These are phyloP conservation scores for Saccharomyces pastorianus DNA, from an alignment of 1,139 yeast species.

Conservation along the genomic window DNA sequence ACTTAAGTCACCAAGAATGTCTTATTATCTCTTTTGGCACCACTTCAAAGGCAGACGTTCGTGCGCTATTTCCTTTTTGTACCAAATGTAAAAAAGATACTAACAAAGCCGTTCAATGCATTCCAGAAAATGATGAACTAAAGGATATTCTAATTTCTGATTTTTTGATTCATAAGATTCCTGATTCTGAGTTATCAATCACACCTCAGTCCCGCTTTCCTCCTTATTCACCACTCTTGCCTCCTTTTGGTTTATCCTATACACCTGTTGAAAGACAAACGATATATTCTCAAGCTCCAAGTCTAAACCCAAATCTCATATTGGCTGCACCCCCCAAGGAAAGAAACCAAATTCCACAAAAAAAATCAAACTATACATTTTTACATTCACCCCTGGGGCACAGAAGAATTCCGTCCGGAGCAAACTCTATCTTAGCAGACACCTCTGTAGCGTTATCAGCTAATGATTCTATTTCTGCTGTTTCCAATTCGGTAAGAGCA, in stretches of 20 bases:
- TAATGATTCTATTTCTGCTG: slow-evolving; percentile 6
- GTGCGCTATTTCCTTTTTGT: slow-evolving; percentile 25
- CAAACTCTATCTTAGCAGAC: slow-evolving; percentile 10
- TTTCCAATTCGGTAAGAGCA: slow-evolving; percentile 4
- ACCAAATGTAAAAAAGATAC: slow-evolving; percentile 14
- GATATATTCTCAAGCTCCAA: neutral
- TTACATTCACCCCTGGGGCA: neutral
- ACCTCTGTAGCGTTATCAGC: slow-evolving; percentile 14
- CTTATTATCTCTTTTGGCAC: slow-evolving; percentile 20
- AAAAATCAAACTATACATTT: neutral
- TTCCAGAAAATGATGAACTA: slow-evolving; percentile 24
- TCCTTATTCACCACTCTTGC: neutral
- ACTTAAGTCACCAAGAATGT: slow-evolving; percentile 30
- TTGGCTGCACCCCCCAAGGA: neutral
- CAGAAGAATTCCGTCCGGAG: slow-evolving; percentile 4
- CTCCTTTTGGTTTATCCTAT: neutral
- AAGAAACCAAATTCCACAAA: neutral
- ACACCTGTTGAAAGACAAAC: slow-evolving; percentile 4
- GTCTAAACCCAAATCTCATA: neutral
- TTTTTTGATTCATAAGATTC: slow-evolving; percentile 10
- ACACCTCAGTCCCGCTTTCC: neutral
- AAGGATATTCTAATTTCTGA: slow-evolving; percentile 21
- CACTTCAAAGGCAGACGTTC: slow-evolving; percentile 11
- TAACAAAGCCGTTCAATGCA: slow-evolving; percentile 14
- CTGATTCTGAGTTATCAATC: neutral